These are phyloP conservation scores for Ceratobasidium sp. DNA, from an alignment of 1,284 basidiomycete genomes.

Conservation along the genomic window DNA sequence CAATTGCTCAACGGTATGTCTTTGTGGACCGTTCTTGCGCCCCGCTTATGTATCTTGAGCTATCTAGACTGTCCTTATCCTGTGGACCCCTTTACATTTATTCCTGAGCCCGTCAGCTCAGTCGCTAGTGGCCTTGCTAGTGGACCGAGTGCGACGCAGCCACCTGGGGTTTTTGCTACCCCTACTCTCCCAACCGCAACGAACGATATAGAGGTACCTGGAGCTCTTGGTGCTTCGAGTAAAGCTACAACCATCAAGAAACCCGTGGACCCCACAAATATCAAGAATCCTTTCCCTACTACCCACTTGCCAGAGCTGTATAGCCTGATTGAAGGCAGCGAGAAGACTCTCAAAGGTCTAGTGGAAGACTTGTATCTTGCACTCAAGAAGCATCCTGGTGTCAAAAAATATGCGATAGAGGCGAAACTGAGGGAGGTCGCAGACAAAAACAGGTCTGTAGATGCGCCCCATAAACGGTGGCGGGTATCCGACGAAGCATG, in stretches of 20 bases:
- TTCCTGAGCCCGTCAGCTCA: conserved; percentile 57
- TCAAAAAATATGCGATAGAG: conserved; percentile 83
- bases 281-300: conserved; percentile 41
- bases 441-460: conserved; percentile 56
- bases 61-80: conserved; percentile 70
- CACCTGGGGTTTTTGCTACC: conserved; percentile 50
- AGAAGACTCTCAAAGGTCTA: conserved; percentile 64
- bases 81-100: conserved; percentile 79
- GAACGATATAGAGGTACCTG: conserved; percentile 4
- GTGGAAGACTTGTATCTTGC: conserved; percentile 76
- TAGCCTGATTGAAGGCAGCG: conserved; percentile 47
- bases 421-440: conserved; percentile 77
- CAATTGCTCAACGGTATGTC: conserved; percentile 77
- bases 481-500: conserved; percentile 59
- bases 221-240: conserved; percentile 12
- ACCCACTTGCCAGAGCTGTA: conserved; percentile 40
- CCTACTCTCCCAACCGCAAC: conserved; percentile 50
- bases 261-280: conserved; percentile 18
- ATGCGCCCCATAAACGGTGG: conserved; percentile 65
- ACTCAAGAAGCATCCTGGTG: conserved; percentile 59
- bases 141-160: conserved; percentile 42
- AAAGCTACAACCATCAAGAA: conserved; percentile 18
- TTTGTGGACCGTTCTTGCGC: neutral
- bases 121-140: conserved; percentile 41
- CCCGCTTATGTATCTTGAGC: neutral